Evolutionary conservation across 2,329 filamentous ascomycete species (phyloP).

Genomic region (Claviceps fusiformis): DNA sequence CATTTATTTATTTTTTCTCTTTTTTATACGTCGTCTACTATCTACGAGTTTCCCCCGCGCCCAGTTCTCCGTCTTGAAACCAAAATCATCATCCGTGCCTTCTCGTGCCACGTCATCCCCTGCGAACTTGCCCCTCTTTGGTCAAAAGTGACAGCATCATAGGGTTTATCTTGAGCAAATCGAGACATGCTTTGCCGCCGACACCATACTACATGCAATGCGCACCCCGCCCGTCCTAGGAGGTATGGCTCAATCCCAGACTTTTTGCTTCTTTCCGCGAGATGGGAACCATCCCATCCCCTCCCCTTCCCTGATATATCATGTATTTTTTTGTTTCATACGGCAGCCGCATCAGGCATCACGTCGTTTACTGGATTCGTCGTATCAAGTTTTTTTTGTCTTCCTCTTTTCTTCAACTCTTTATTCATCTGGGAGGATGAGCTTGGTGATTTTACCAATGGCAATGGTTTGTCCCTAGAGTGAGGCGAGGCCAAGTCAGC

Average conservation of each 20-base stretch:
- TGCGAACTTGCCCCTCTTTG: not conserved
- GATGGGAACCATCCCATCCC: not conserved
- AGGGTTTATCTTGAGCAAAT: not conserved
- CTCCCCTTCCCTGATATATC: not conserved
- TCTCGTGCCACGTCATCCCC: not conserved
- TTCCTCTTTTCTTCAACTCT: not conserved
- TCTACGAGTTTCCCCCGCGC: not conserved
- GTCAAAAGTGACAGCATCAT: not conserved
- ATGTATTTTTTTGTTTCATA: not conserved
- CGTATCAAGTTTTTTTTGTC: not conserved
- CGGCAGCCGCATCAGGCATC: not conserved
- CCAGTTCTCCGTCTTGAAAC: not conserved
- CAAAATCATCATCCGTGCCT: not conserved
- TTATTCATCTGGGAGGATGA: slow-evolving; percentile 33
- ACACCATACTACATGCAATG: not conserved
- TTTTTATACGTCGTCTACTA: not conserved
- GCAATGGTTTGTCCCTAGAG: slow-evolving; percentile 94
- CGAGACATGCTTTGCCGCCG: not conserved
- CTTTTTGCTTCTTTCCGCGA: not conserved
- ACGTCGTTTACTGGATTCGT: not conserved
- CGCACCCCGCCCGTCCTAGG: not conserved
- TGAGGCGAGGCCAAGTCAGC: not conserved
- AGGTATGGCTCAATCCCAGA: not conserved
- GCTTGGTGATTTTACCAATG: slow-evolving; percentile 96
- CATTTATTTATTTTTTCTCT: not conserved